Evolutionary conservation across 495 filamentous ascomycete genomes (phyloP), one percentile per base, ranked within the genome.

Genomic region (Neurospora sublineolata): DNA sequence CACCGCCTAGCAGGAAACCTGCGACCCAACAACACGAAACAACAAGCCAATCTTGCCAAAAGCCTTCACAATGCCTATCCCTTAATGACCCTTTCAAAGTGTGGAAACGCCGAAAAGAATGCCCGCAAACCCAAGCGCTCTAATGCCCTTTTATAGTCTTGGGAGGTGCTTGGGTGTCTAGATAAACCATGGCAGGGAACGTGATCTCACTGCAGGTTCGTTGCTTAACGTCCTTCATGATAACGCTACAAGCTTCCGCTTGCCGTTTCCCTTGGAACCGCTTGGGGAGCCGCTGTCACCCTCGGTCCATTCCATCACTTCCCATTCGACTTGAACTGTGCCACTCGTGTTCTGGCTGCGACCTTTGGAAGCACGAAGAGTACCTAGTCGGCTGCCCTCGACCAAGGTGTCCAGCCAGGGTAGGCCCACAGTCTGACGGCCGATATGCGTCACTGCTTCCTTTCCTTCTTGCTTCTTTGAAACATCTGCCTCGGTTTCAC

Each of bases 401-500:
- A 94, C 85, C 86, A 97, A 87, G 72, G 84, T 86, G 74, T 96
- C 92, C 75, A 96, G 93, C 93, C 93, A 97, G 3, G 92, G 91
- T 60, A 92, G 82, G 9, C 87, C 89, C n/a, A 83, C 76, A 75
- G 9, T 83, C 71, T 76, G 70, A 72, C 83, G 77, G 75, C 83
- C 69, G 76, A 39, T 44, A 10, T 58, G 67, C 70, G 64, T 73
- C 46, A 72, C 74, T 60, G 69, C 73, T 68, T 77, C 74, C 18
- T 69, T 74, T 69, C 75, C 71, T 68, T 60, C 60, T n/a, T 73
- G 42, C 11, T 68, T 60, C 37, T 71, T 46, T 41, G 18, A 4
- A 36, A 41, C 20, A 8, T 79, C 73, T 37, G 73, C 79, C 14
- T 84, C 82, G 11, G 27, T 6, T 68, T 84, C 83, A 18, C 81